These are phyloP conservation scores for Phytophthora sansomeana DNA, from an alignment of 352 stramenopile species.

Conservation along the genomic window DNA sequence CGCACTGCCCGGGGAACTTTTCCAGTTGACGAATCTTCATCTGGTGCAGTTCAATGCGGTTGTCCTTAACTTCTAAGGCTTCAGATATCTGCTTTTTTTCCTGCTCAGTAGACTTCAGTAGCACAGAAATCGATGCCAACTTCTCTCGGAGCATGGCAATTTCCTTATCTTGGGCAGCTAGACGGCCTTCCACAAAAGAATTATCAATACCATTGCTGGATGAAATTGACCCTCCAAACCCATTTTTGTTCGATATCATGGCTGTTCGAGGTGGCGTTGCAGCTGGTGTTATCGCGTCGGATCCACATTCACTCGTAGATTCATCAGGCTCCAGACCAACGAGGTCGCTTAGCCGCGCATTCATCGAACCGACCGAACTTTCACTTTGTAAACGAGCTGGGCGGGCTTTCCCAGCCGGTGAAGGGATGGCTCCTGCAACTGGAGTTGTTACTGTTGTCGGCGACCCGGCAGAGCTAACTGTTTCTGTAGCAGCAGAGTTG, in stretches of 20 bases:
- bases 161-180: slow-evolving; percentile 72
- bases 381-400: slow-evolving; percentile 37
- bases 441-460: slow-evolving; percentile 24
- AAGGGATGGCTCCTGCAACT: background rate
- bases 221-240: slow-evolving; percentile 8
- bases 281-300: slow-evolving; percentile 9
- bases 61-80: slow-evolving; percentile 81
- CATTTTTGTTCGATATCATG: slow-evolving; percentile 22
- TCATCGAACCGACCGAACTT: slow-evolving; percentile 29
- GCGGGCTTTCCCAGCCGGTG: slow-evolving; percentile 23
- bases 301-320: slow-evolving; percentile 13
- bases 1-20: slow-evolving; percentile 59
- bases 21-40: slow-evolving; percentile 72
- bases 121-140: slow-evolving; percentile 64
- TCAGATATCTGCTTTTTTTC: slow-evolving; percentile 63
- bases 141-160: slow-evolving; percentile 81
- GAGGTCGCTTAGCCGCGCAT: slow-evolving; percentile 41
- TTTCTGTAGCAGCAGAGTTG: slow-evolving; percentile 26
- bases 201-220: slow-evolving; percentile 21
- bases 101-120: slow-evolving; percentile 69
- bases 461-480: slow-evolving; percentile 27
- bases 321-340: slow-evolving; percentile 41
- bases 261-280: slow-evolving; percentile 20
- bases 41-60: slow-evolving; percentile 75
- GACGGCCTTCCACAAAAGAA: slow-evolving; percentile 65